These are phyloP conservation scores for Solanum dulcamara DNA, from an alignment of 257 asterid species.

Conservation along the genomic window DNA sequence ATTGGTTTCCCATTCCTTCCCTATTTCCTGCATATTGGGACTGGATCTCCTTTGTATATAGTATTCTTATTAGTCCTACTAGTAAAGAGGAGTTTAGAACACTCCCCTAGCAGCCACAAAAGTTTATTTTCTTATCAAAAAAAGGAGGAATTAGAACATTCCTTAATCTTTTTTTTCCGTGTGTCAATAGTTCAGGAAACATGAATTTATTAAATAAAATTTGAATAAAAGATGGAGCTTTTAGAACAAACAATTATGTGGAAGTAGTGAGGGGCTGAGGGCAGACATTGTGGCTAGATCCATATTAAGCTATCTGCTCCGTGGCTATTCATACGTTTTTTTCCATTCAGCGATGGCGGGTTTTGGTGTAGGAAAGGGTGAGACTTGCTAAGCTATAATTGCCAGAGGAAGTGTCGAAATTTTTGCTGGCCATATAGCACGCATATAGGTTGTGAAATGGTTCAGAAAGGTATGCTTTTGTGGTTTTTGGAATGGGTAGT, in stretches of 20 bases:
- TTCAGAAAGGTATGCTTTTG: not conserved
- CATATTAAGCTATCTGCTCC: not conserved
- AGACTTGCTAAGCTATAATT: not conserved
- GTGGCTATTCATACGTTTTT: not conserved
- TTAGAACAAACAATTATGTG: not conserved
- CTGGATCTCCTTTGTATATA: not conserved
- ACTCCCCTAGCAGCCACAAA: not conserved
- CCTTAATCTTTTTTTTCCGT: not conserved
- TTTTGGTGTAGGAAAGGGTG: not conserved
- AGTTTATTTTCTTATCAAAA: not conserved
- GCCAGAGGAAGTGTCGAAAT: not conserved
- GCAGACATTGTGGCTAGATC: not conserved
- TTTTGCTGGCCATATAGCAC: not conserved
- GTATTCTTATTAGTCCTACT: not conserved
- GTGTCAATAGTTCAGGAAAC: not conserved
- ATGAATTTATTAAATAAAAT: not conserved
- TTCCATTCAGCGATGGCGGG: not conserved
- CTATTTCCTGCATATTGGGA: not conserved
- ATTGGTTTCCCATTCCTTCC: not conserved
- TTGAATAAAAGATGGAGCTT: not conserved
- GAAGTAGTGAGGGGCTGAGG: not conserved
- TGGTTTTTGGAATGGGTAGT: not conserved
- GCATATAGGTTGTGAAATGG: not conserved
- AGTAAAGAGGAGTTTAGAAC: not conserved
- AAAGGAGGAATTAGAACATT: not conserved